Conservation (phyloP, 495 filamentous ascomycete genomes). For the Geopyxis carbonaria region DNA sequence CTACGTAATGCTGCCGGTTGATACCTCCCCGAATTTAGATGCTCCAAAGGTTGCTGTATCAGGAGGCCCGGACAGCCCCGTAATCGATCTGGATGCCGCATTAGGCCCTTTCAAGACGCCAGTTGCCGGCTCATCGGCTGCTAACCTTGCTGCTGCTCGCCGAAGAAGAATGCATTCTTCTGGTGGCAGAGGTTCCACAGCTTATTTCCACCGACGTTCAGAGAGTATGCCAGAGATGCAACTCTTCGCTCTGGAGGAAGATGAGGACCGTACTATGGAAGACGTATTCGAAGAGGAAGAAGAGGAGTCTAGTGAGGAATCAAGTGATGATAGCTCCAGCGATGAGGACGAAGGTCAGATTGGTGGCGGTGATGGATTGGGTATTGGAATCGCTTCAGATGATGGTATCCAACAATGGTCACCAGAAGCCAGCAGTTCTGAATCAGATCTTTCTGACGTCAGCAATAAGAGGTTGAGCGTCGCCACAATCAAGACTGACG, state of each 20-base stretch:
- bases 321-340: constrained; percentile 23
- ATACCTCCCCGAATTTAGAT: constrained; percentile 14
- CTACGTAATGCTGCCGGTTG: constrained; percentile 25
- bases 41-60: constrained; percentile 13
- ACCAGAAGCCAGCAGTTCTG: not conserved
- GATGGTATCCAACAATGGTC: constrained; percentile 15
- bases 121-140: constrained; percentile 35
- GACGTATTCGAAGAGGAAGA: constrained; percentile 97
- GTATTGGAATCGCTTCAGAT: constrained; percentile 39
- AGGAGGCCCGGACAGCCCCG: constrained; percentile 36
- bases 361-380: constrained; percentile 26
- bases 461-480: constrained; percentile 5
- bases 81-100: constrained; percentile 94
- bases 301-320: constrained; percentile 39
- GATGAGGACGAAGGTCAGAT: constrained; percentile 24
- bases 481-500: constrained; percentile 5
- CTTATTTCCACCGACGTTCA: constrained; percentile 77
- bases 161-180: constrained; percentile 78
- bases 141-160: constrained; percentile 33
- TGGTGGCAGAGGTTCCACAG: constrained; percentile 56
- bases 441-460: constrained; percentile 1
- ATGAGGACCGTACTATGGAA: constrained; percentile 48
- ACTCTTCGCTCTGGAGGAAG: constrained; percentile 52
- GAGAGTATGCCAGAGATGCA: constrained; percentile 85
- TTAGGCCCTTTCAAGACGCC: constrained; percentile 83